These are phyloP conservation scores for Ulota crispa DNA, from an alignment of 225 moss, liverwort and hornwort species.

Conservation along the genomic window DNA sequence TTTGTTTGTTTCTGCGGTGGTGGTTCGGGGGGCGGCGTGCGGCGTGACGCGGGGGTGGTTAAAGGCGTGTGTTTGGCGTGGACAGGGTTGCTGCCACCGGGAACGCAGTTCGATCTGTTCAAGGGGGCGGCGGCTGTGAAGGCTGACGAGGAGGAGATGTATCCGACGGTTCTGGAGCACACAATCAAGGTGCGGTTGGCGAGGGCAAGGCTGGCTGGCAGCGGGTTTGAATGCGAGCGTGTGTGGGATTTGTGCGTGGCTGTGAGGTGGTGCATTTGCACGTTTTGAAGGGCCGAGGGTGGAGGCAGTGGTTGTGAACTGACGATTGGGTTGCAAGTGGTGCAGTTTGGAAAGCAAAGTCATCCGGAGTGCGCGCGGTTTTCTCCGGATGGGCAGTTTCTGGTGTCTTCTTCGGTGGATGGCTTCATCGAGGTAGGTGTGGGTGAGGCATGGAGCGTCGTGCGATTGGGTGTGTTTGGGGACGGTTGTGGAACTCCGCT, in stretches of 20 bases:
- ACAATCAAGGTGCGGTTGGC: constrained; percentile 63
- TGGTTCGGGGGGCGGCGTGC: too few relatives aligned
- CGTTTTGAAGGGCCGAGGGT: not conserved
- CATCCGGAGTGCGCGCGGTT: constrained; percentile 92
- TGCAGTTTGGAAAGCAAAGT: constrained; percentile 93
- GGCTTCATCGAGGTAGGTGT: constrained; percentile 84
- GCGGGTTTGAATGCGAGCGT: not conserved
- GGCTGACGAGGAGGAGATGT: constrained; percentile 88
- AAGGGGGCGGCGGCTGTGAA: constrained; percentile 92
- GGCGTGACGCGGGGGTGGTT: not conserved
- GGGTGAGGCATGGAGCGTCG: not conserved
- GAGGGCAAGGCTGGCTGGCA: not conserved
- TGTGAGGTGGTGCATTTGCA: not conserved
- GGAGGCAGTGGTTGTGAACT: not conserved
- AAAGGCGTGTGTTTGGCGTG: not conserved
- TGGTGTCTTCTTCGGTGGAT: constrained; percentile 88
- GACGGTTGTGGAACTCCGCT: not conserved
- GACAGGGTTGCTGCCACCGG: constrained; percentile 89
- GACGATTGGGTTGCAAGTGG: not conserved
- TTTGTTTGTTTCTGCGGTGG: too few relatives aligned
- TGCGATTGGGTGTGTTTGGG: not conserved
- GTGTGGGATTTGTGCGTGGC: not conserved
- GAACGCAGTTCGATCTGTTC: constrained; percentile 89
- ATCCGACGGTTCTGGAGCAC: constrained; percentile 78
- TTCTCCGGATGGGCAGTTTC: constrained; percentile 90